Base-by-base conservation (phyloP, 768 basidiomycete species). In the Sutorius australiensis region DNA sequence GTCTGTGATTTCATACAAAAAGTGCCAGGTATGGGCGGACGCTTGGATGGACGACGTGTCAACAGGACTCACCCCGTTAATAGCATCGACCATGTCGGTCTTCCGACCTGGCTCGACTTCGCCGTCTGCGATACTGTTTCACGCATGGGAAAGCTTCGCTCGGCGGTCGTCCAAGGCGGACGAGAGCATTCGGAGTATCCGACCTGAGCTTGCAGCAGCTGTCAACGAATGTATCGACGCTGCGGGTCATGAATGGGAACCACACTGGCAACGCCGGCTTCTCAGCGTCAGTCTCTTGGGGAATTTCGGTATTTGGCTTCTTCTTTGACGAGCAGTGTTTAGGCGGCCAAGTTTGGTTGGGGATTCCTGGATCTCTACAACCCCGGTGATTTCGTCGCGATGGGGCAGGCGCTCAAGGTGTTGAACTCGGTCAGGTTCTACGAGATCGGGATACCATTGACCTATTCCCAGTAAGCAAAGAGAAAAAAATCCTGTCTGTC, bases 271-370 rank as follows among this genome's bases (percentile, higher is more conserved):
- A 65, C 83, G 88, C 46, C 81, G 81, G 34, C 78, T 98, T 43
- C 76, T 98, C 17, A 90, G 84, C 66, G 94, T 93, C 55, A 60
- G 53, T 48, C 45, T n/a, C 37, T 17, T 19, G 13, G 11, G 30
- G 3, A 21, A 17, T 27, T 50, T 32, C 17, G 36, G 16, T 34
- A 30, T 33, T 50, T 42, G 1, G 52, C 2, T 4, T 13, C 13
- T 36, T 24, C 27, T 17, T 17, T 24, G 44, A 45, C 30, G 17
- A 31, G 8, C 44, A 19, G 17, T 17, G 7, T 57, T 0, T 59
- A 95, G 91, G 93, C 95, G n/a, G 95, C 95, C 8, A 94, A 94
- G 66, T 98, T 95, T 63, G 97, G 95, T 2, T 82, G 93, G 55
- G 88, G 92, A 0, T 99, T 94, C 66, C 71, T 99, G 57, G 97